Evolutionary conservation across 2,329 filamentous ascomycete genomes (phyloP).

Genomic region (Apiospora sp.): DNA sequence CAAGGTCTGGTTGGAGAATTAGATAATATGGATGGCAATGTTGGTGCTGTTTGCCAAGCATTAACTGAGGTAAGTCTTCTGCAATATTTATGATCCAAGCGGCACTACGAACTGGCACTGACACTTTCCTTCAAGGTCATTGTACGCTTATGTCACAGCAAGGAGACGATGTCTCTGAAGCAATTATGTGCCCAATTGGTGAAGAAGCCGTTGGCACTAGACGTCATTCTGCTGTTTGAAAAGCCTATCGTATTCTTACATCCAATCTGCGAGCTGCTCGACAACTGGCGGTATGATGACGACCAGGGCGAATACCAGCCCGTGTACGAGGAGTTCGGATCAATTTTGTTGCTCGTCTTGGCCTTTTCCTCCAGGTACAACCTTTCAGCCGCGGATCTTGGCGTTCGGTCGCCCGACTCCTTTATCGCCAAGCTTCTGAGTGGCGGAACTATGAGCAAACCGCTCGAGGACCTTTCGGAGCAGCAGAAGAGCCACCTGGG

Average conservation of each 20-base stretch:
- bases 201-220: constrained; percentile 74
- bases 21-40: constrained; percentile 91
- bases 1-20: constrained; percentile 82
- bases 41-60: constrained; percentile 83
- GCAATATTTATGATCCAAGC: background rate
- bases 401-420: constrained; percentile 64
- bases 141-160: constrained; percentile 71
- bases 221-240: constrained; percentile 79
- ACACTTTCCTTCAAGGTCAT: constrained; percentile 60
- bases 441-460: constrained; percentile 63
- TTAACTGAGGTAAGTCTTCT: constrained; percentile 66
- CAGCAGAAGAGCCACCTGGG: constrained; percentile 72
- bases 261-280: constrained; percentile 77
- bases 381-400: constrained; percentile 70
- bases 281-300: constrained; percentile 83
- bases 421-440: constrained; percentile 74
- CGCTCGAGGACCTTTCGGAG: constrained; percentile 67
- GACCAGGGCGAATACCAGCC: constrained; percentile 86
- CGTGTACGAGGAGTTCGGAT: constrained; percentile 85
- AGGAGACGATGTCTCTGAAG: constrained; percentile 84
- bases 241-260: constrained; percentile 74
- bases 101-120: background rate
- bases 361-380: constrained; percentile 80
- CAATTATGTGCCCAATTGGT: constrained; percentile 76
- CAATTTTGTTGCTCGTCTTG: constrained; percentile 75